phyloP scores from a whole-genome alignment of 192 early-diverging fungal species.

The Coemansia sp. region DNA sequence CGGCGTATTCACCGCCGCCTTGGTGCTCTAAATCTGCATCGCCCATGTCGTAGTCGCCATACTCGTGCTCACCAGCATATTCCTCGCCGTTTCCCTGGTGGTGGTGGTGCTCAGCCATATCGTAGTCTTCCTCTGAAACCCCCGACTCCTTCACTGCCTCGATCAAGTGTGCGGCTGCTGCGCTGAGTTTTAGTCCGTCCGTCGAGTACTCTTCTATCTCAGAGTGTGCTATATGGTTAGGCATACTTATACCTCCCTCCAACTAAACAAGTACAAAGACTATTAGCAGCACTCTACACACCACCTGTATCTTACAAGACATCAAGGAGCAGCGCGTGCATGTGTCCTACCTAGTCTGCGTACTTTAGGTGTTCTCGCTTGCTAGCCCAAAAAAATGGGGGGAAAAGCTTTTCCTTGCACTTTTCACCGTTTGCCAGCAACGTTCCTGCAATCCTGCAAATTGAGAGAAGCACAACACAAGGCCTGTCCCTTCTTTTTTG shows the following conservation, averaged over 20 bases:
- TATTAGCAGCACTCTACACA: not conserved
- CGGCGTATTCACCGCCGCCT: slow-evolving; percentile 17
- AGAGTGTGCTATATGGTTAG: slow-evolving; percentile 1
- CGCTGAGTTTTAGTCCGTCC: slow-evolving; percentile 7
- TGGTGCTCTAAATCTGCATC: slow-evolving; percentile 25
- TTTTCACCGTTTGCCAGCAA: not conserved
- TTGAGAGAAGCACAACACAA: not conserved
- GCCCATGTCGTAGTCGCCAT: slow-evolving; percentile 32
- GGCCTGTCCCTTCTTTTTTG: not conserved
- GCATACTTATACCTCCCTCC: not conserved
- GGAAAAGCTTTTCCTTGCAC: not conserved
- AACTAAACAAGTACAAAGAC: not conserved
- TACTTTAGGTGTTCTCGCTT: not conserved
- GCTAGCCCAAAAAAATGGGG: not conserved
- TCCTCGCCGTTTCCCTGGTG: slow-evolving; percentile 12
- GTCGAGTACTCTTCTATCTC: slow-evolving; percentile 5
- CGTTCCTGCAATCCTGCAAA: slow-evolving; percentile 4
- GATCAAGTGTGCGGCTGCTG: slow-evolving; percentile 4
- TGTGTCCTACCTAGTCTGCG: not conserved
- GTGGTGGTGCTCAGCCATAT: slow-evolving; percentile 19
- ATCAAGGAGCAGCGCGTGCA: not conserved
- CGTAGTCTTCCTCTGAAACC: slow-evolving; percentile 18
- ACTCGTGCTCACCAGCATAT: slow-evolving; percentile 34
- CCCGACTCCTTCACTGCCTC: not conserved
- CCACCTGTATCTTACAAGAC: not conserved